These are phyloP conservation scores for Calonectria henricotiae DNA, from an alignment of 2,329 filamentous ascomycete species.

Conservation along the genomic window DNA sequence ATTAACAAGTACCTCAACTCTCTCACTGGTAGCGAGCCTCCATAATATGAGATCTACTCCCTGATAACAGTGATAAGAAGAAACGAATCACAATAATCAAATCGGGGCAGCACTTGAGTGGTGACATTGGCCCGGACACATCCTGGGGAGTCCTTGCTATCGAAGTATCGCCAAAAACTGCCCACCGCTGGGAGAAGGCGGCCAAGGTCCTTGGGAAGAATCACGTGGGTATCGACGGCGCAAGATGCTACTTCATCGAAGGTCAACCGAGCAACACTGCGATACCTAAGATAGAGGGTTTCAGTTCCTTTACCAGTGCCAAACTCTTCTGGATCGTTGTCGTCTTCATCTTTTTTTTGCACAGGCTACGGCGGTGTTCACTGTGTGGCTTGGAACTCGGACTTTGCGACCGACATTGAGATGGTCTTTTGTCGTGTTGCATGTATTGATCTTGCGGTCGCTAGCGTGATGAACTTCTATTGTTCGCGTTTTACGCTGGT, in stretches of 20 bases:
- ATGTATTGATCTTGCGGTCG: not conserved
- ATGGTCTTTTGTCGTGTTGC: not conserved
- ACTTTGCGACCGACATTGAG: not conserved
- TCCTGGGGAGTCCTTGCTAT: not conserved
- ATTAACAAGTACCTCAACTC: not conserved
- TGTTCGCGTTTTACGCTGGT: not conserved
- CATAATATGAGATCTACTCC: not conserved
- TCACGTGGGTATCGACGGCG: not conserved
- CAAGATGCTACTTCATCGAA: not conserved
- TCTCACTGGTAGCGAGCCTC: not conserved
- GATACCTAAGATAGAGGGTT: not conserved
- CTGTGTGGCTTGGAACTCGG: not conserved
- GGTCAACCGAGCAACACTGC: not conserved
- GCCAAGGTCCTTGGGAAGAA: not conserved
- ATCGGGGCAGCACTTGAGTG: not conserved
- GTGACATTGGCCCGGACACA: not conserved
- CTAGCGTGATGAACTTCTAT: not conserved
- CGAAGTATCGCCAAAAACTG: not conserved
- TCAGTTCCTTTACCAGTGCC: not conserved
- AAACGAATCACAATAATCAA: not conserved
- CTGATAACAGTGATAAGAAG: not conserved
- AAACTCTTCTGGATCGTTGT: not conserved
- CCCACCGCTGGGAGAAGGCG: not conserved
- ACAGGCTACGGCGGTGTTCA: not conserved
- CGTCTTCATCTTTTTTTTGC: not conserved